Evolutionary conservation across 2,329 filamentous ascomycete species (phyloP).

Genomic region (Ophiostoma populinum): DNA sequence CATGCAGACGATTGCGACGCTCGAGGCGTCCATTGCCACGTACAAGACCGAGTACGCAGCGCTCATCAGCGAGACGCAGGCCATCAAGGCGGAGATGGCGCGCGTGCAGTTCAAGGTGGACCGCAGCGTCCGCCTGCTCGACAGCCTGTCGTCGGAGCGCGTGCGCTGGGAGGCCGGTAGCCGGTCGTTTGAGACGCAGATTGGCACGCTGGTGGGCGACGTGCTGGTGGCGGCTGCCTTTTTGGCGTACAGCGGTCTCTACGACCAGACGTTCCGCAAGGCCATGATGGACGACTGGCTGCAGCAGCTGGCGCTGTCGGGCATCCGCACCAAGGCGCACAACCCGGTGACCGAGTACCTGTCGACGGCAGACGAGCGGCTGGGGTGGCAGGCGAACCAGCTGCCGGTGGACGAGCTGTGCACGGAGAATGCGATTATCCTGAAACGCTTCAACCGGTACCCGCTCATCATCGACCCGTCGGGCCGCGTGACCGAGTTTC

Average conservation of each 20-base stretch:
- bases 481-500: conserved; percentile 81
- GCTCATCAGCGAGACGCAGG: conserved; percentile 90
- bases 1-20: conserved; percentile 63
- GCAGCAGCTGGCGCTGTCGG: conserved; percentile 82
- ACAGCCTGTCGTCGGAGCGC: conserved; percentile 87
- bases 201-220: conserved; percentile 88
- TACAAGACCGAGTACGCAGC: conserved; percentile 96
- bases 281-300: conserved; percentile 97
- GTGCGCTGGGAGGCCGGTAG: conserved; percentile 92
- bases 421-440: conserved; percentile 94
- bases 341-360: conserved; percentile 94
- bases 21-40: conserved; percentile 80
- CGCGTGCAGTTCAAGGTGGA: conserved; percentile 97
- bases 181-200: conserved; percentile 95
- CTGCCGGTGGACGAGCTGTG: conserved; percentile 93
- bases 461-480: conserved; percentile 97
- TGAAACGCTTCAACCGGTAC: conserved; percentile 96
- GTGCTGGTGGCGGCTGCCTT: conserved; percentile 94
- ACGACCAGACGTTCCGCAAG: conserved; percentile 96
- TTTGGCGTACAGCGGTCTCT: conserved; percentile 89
- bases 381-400: conserved; percentile 87
- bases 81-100: conserved; percentile 93
- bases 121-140: conserved; percentile 80
- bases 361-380: conserved; percentile 85
- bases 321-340: conserved; percentile 79